Conservation (phyloP, 1,284 basidiomycete genomes). For the Austroboletus novae-zelandiae region DNA sequence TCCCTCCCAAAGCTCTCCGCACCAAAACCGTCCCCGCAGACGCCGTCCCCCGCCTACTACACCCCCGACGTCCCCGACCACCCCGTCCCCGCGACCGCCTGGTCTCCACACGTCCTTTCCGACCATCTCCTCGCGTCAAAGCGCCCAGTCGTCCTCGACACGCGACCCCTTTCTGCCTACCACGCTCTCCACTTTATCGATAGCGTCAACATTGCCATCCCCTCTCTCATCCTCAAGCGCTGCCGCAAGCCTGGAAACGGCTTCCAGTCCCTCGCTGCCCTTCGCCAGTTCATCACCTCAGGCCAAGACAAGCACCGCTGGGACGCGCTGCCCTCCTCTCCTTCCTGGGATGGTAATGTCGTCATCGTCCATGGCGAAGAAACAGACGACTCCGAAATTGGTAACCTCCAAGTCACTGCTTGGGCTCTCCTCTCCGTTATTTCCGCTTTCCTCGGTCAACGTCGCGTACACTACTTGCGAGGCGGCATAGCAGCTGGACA, state of each 20-base stretch:
- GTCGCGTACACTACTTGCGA: constrained; percentile 60
- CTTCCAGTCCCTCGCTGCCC: constrained; percentile 60
- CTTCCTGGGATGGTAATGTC: constrained; percentile 69
- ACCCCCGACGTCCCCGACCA: constrained; percentile 44
- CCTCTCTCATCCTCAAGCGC: constrained; percentile 84
- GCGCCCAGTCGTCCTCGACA: constrained; percentile 76
- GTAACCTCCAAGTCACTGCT: constrained; percentile 51
- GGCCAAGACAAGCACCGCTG: constrained; percentile 59
- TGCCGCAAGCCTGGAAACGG: constrained; percentile 64
- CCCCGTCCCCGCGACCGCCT: constrained; percentile 22
- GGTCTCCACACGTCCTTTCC: constrained; percentile 49
- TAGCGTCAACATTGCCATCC: constrained; percentile 80
- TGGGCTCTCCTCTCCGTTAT: constrained; percentile 68
- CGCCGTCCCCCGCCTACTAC: constrained; percentile 54
- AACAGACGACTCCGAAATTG: constrained; percentile 62
- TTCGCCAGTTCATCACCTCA: constrained; percentile 78
- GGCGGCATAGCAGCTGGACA: constrained; percentile 65
- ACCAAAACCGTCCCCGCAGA: constrained; percentile 14
- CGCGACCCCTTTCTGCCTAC: constrained; percentile 66
- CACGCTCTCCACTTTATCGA: constrained; percentile 59
- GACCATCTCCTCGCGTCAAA: constrained; percentile 47
- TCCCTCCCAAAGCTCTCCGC: constrained; percentile 40
- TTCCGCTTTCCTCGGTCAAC: constrained; percentile 50
- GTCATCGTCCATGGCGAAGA: constrained; percentile 70
- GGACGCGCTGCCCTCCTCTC: constrained; percentile 52